Conservation (phyloP, 345 rosid species). For the Rhodamnia rubescens region DNA sequence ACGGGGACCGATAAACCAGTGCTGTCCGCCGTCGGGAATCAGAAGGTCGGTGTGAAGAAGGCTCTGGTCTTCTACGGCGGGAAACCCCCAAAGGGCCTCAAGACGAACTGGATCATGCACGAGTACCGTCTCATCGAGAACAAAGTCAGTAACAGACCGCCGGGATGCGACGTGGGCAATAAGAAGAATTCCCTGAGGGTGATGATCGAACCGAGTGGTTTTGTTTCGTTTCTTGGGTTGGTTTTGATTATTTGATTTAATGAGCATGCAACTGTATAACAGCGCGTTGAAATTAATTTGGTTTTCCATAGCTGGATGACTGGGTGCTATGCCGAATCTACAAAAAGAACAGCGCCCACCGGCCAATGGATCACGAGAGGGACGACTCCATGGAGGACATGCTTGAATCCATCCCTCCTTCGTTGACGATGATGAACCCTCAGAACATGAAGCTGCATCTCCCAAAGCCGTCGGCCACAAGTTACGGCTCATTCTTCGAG, state of each 20-base stretch:
- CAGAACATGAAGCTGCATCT: slow-evolving; percentile 18
- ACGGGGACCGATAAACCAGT: slow-evolving; percentile 98
- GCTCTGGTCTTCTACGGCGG: slow-evolving; percentile 91
- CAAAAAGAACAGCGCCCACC: slow-evolving; percentile 47
- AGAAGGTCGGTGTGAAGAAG: slow-evolving; percentile 84
- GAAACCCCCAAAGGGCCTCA: slow-evolving; percentile 95
- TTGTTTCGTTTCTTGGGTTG: not conserved
- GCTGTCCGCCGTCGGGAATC: slow-evolving; percentile 41
- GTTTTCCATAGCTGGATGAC: slow-evolving; percentile 62
- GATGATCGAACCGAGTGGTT: not conserved
- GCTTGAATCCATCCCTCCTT: slow-evolving; percentile 40
- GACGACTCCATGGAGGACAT: slow-evolving; percentile 46
- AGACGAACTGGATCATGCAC: slow-evolving; percentile 98
- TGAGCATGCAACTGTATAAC: not conserved
- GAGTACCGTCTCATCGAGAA: slow-evolving; percentile 67
- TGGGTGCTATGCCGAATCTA: slow-evolving; percentile 96
- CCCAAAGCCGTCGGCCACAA: slow-evolving; percentile 11
- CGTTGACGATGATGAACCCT: slow-evolving; percentile 24
- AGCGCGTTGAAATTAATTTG: not conserved
- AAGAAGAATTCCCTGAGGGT: slow-evolving; percentile 89
- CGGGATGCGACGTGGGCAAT: slow-evolving; percentile 50
- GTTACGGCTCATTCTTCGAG: slow-evolving; percentile 27
- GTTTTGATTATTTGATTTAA: not conserved
- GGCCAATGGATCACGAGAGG: slow-evolving; percentile 45
- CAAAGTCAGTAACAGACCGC: slow-evolving; percentile 44